Percentiles rank a stretch among this genome's conserved stretches.
Conservation (phyloP, 192 early-diverging fungal genomes). For the Lunasporangiospora selenospora region DNA sequence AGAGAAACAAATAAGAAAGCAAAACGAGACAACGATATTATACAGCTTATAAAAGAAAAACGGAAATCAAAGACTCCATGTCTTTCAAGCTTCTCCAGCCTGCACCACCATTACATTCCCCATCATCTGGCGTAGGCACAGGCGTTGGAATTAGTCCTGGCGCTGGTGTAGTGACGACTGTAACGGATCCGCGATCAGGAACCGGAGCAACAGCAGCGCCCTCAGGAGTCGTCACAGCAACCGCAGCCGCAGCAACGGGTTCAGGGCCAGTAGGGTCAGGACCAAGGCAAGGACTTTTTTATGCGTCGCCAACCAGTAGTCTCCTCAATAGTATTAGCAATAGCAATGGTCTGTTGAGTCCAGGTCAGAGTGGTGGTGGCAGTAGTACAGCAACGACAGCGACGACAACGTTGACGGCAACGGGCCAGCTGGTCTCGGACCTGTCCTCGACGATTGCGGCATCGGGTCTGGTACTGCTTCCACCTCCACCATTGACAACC, state of each 20-base stretch:
- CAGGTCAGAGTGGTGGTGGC: neutral
- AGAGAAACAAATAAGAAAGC: no score
- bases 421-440: conserved; percentile 4
- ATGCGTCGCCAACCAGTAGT: no score
- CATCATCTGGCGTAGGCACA: no score
- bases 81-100: no score
- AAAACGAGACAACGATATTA: no score
- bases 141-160: no score
- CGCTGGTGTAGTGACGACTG: no score
- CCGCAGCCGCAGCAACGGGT: neutral
- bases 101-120: no score
- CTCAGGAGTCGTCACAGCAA: neutral
- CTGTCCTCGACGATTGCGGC: conserved; percentile 41
- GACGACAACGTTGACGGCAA: neutral
- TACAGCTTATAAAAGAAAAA: no score
- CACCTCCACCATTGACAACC: conserved; percentile 35
- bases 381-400: neutral
- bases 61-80: no score
- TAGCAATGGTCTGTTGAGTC: neutral
- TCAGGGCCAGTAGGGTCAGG: neutral
- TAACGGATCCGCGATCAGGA: no score
- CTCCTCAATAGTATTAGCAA: conserved; percentile 7
- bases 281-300: no score
- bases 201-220: neutral
- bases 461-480: conserved; percentile 33